These are phyloP conservation scores for Cucumis sativus DNA, from an alignment of 306 rosid species.

Conservation along the genomic window Cucumber_9930_V3 NC_026661.2:20516501-20517000, in stretches of 20 bases:
- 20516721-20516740: too few species aligned
- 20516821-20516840: too few species aligned
- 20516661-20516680: constrained; percentile 62
- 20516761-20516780: too few species aligned
- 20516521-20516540: constrained; percentile 64
- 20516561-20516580: constrained; percentile 41
- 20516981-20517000: not conserved
- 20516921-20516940: not conserved
- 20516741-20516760: too few species aligned
- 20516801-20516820: too few species aligned
- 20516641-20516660: constrained; percentile 79
- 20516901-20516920: not conserved
- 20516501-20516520: constrained; percentile 53
- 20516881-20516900: not conserved
- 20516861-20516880: too few species aligned
- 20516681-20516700: constrained; percentile 49
- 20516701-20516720: not conserved
- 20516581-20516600: constrained; percentile 54
- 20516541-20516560: constrained; percentile 61
- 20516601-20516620: constrained; percentile 68
- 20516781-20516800: too few species aligned
- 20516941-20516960: not conserved
- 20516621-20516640: constrained; percentile 66
- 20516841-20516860: too few species aligned
- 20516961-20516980: not conserved